Conservation (phyloP, 1,139 yeast genomes). For the Blastobotrys serpentis region DNA sequence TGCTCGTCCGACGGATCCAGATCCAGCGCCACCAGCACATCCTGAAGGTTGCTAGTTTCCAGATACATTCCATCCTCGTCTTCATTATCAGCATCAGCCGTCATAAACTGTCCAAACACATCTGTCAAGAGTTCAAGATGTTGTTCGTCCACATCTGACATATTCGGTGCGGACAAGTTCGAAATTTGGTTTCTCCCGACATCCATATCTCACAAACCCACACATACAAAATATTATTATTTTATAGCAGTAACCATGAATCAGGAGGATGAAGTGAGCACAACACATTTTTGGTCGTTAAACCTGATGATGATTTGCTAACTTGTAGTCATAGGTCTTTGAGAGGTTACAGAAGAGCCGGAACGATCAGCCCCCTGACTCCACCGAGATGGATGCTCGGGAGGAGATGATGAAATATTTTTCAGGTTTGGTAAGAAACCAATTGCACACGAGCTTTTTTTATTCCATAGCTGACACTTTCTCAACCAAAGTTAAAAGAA, state of each 20-base stretch:
- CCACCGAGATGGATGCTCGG: constrained; percentile 10
- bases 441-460: too few relatives aligned
- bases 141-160: constrained; percentile 9
- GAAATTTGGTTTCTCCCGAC: too few relatives aligned
- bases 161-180: too few relatives aligned
- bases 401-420: constrained; percentile 16
- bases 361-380: not conserved
- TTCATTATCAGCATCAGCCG: constrained; percentile 23
- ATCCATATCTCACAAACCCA: too few relatives aligned
- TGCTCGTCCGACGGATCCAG: constrained; percentile 18
- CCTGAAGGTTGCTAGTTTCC: constrained; percentile 22
- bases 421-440: constrained; percentile 10
- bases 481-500: constrained; percentile 20
- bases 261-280: constrained; percentile 4
- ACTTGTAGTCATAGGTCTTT: constrained; percentile 14
- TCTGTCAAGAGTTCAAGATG: constrained; percentile 27
- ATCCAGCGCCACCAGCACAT: constrained; percentile 30
- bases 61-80: constrained; percentile 30
- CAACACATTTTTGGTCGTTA: not conserved
- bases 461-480: too few relatives aligned
- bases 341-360: constrained; percentile 16
- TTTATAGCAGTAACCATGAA: not conserved
- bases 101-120: constrained; percentile 35
- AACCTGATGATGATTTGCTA: not conserved
- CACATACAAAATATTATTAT: too few relatives aligned